phyloP scores from a whole-genome alignment of 306 rosid species.

The Pyrus communis region DNA sequence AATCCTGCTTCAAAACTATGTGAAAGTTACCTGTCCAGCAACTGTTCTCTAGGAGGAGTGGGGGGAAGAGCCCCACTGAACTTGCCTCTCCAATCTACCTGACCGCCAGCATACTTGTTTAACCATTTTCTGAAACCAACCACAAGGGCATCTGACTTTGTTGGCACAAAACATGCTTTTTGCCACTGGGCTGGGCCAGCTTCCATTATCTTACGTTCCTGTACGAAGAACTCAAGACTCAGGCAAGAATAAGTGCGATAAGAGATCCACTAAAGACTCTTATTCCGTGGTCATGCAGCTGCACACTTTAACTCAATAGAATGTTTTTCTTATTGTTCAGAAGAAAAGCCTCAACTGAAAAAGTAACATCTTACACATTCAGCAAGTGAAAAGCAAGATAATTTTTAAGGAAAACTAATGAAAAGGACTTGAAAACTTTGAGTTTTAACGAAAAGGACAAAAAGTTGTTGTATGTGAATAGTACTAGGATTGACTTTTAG shows the following conservation, averaged over 20 bases:
- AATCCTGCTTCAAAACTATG: not conserved
- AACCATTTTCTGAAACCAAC: slow-evolving; percentile 82
- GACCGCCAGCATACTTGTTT: slow-evolving; percentile 64
- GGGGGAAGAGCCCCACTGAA: slow-evolving; percentile 68
- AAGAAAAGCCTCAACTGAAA: not conserved
- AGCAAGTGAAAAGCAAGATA: not conserved
- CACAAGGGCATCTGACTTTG: slow-evolving; percentile 77
- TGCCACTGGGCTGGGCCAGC: slow-evolving; percentile 60
- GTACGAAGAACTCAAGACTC: slow-evolving; percentile 10
- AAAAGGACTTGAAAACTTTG: too few species aligned
- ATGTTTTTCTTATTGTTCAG: not conserved
- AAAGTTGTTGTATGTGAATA: too few species aligned
- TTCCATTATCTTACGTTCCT: slow-evolving; percentile 67
- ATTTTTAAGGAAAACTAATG: not conserved
- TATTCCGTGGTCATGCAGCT: not conserved
- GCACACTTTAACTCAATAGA: not conserved
- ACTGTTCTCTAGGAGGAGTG: slow-evolving; percentile 72
- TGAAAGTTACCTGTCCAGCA: slow-evolving; percentile 69
- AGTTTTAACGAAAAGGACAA: too few species aligned
- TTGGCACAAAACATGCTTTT: slow-evolving; percentile 81
- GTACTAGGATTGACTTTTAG: too few species aligned
- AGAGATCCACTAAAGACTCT: not conserved
- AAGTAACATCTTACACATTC: not conserved
- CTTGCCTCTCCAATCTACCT: slow-evolving; percentile 86
- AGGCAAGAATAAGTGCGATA: not conserved